These are phyloP conservation scores for Climacium dendroides DNA, from an alignment of 225 moss, liverwort and hornwort genomes.

Conservation along the genomic window DNA sequence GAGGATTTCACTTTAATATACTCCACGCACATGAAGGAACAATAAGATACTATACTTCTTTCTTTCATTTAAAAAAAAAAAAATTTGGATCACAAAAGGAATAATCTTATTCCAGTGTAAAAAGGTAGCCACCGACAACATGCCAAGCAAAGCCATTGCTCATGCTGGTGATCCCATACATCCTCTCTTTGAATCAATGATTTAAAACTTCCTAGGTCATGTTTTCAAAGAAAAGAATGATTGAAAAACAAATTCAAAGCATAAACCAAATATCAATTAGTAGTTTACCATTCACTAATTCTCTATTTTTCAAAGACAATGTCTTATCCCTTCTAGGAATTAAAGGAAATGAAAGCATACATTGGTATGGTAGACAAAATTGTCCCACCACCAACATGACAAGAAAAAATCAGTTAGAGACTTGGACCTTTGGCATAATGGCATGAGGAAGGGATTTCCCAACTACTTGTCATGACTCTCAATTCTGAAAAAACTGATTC, in stretches of 20 bases:
- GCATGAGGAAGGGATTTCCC: background rate
- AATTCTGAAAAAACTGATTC: no score
- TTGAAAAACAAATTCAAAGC: background rate
- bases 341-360: background rate
- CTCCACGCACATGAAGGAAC: background rate
- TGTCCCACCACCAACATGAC: background rate
- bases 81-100: no score
- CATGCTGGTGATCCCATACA: background rate
- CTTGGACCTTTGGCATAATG: background rate
- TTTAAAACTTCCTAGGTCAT: background rate
- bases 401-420: background rate
- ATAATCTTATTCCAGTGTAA: background rate
- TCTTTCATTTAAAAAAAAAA: no score
- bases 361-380: background rate
- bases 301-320: fast-evolving
- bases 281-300: background rate
- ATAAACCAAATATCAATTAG: background rate
- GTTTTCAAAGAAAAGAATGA: background rate
- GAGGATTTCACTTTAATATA: background rate
- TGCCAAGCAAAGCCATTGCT: background rate
- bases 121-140: background rate
- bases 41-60: background rate
- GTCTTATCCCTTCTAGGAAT: background rate
- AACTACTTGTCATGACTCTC: background rate
- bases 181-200: background rate